Evolutionary conservation across 2,329 filamentous ascomycete genomes (phyloP), one percentile per base, ranked within the genome.

Genomic region (Fusarium papillatum): DNA sequence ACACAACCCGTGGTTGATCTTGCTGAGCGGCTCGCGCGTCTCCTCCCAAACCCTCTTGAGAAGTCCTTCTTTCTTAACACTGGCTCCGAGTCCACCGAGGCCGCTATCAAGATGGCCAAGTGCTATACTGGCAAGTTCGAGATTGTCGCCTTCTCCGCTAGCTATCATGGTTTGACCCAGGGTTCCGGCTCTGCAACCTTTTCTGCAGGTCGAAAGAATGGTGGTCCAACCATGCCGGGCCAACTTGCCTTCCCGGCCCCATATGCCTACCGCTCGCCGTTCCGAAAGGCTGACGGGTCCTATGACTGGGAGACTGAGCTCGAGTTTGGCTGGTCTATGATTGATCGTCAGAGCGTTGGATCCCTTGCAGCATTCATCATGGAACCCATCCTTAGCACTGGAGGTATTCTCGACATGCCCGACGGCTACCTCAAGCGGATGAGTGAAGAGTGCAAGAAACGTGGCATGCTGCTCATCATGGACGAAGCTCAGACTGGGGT

Each of bases 221-320:
- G 81, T 50, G 85, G 85, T 0, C 86, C 86, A 7, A 64, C 80
- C 8, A 87, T 91, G 82, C 90, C 90, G 1, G 91, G 92, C 1
- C 87, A 89, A 68, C 84, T 91, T 6, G 86, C 86, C 1, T 86
- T 93, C 41, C 91, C 91, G 0, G 86, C 89, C 0, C 91, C 91
- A 0, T 89, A 93, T 74, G 85, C 88, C 0, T 93, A 93, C 78
- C 88, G 91, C 6, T 93, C 91, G 0, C 85, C 88, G 0, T 94
- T 94, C 80, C 87, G 89, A 13, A 87, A 88, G 41, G 26, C 87
- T 0, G 90, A 93, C 72, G 91, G 91, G 1, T 87, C 86, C 0
- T 90, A 94, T 73, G 91, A 94, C 79, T 94, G 92, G 92, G 85
- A 91, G 74, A 88, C 89, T 0, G 92, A 94, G 79, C 82, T 94